phyloP scores from a whole-genome alignment of 208 protist species.

The Naegleria gruberi region DNA sequence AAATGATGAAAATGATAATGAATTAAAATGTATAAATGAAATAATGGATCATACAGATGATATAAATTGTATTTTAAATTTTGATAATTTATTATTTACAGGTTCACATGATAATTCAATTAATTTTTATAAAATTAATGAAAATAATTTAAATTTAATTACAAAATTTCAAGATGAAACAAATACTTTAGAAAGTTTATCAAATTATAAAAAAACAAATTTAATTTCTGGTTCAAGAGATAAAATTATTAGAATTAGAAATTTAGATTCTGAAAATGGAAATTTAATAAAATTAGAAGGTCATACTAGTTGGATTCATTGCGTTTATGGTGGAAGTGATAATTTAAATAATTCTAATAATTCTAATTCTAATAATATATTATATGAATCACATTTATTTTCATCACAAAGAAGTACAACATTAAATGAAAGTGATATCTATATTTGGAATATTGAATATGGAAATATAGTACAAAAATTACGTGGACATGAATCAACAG shows the following conservation, averaged over 20 bases:
- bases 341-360: no score
- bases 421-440: background rate
- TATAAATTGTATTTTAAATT: background rate
- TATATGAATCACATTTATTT: background rate
- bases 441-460: background rate
- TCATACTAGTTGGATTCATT: background rate
- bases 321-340: background rate
- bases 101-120: background rate
- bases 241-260: background rate
- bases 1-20: background rate
- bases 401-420: background rate
- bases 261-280: background rate
- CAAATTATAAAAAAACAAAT: background rate
- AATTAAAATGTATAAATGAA: background rate
- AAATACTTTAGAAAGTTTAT: background rate
- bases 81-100: background rate
- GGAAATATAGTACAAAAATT: background rate
- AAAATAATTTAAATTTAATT: background rate
- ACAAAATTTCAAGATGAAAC: background rate
- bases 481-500: background rate
- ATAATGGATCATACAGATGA: background rate
- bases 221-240: background rate
- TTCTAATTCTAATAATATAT: no score
- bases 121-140: background rate
- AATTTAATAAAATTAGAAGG: background rate